These are phyloP conservation scores for Malassezia obtusa DNA, from an alignment of 1,284 basidiomycete genomes.

Conservation along the genomic window DNA sequence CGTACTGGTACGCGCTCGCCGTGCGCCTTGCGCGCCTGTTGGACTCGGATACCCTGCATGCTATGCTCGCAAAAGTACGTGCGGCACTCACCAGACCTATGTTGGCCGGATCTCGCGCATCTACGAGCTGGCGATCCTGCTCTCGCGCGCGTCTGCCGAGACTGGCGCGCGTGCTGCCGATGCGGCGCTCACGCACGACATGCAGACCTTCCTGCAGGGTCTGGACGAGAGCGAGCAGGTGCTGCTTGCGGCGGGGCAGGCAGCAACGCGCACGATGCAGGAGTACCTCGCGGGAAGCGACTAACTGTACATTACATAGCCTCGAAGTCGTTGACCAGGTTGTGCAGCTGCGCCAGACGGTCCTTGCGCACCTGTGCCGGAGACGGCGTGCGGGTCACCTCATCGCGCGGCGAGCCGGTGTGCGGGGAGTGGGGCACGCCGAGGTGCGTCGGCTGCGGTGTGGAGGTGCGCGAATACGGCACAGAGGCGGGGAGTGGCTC, in stretches of 20 bases:
- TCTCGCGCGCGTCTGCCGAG: conserved; percentile 1
- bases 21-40: conserved; percentile 35
- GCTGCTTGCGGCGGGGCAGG: conserved; percentile 8
- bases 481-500: not conserved
- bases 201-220: conserved; percentile 16
- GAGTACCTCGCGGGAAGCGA: conserved; percentile 6
- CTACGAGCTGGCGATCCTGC: conserved; percentile 28
- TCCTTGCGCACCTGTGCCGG: conserved; percentile 4
- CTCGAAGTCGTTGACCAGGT: not conserved
- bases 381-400: conserved; percentile 3
- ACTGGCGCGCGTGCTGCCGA: not conserved
- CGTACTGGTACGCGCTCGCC: conserved; percentile 43
- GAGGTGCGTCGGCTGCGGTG: not conserved
- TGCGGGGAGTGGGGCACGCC: not conserved
- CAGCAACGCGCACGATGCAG: conserved; percentile 13
- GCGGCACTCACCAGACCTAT: conserved; percentile 24
- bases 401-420: not conserved
- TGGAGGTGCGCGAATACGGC: not conserved
- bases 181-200: conserved; percentile 4
- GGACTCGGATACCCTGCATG: conserved; percentile 29
- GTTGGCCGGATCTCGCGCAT: conserved; percentile 29
- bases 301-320: conserved; percentile 6
- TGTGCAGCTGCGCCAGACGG: not conserved
- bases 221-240: conserved; percentile 14
- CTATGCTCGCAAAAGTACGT: conserved; percentile 25